Evolutionary conservation across 495 filamentous ascomycete genomes (phyloP).

Genomic region (Clavariopsis aquatica): DNA sequence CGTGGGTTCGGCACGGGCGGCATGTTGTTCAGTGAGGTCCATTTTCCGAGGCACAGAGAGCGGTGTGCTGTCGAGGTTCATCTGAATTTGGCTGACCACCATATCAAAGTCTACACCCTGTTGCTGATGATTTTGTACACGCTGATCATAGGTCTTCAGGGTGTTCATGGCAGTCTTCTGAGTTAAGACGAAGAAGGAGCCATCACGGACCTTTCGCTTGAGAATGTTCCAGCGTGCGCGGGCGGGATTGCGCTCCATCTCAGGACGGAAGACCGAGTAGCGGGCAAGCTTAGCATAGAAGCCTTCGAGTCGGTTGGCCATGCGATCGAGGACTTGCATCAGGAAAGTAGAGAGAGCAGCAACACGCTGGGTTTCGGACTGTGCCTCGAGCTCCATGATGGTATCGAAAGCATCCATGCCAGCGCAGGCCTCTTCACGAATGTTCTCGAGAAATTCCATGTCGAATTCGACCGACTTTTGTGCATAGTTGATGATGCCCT

Average conservation of each 20-base stretch:
- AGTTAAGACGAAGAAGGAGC: constrained; percentile 51
- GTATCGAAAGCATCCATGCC: constrained; percentile 55
- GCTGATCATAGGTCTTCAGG: constrained; percentile 38
- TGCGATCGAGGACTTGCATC: constrained; percentile 53
- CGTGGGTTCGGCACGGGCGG: constrained; percentile 36
- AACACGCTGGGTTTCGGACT: constrained; percentile 26
- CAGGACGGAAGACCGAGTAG: constrained; percentile 49
- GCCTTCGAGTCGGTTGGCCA: constrained; percentile 50
- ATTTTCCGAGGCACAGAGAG: background rate
- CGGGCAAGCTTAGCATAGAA: constrained; percentile 52
- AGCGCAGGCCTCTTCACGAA: constrained; percentile 53
- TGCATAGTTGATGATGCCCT: constrained; percentile 52
- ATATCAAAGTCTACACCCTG: constrained; percentile 46
- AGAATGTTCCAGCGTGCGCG: constrained; percentile 52
- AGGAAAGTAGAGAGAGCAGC: constrained; percentile 49
- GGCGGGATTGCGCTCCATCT: constrained; percentile 52
- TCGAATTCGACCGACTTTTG: constrained; percentile 50
- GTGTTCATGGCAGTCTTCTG: constrained; percentile 37
- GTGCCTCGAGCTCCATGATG: constrained; percentile 39
- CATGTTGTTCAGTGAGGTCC: constrained; percentile 34
- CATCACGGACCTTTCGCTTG: constrained; percentile 47
- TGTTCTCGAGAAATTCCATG: constrained; percentile 52
- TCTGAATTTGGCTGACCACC: constrained; percentile 46
- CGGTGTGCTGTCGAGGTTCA: constrained; percentile 18
- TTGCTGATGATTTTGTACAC: constrained; percentile 8